Percentiles rank a stretch among this genome's conserved stretches.
phyloP scores from a whole-genome alignment of 2,329 filamentous ascomycete genomes.

The Purpureocillium lavendulum region DNA sequence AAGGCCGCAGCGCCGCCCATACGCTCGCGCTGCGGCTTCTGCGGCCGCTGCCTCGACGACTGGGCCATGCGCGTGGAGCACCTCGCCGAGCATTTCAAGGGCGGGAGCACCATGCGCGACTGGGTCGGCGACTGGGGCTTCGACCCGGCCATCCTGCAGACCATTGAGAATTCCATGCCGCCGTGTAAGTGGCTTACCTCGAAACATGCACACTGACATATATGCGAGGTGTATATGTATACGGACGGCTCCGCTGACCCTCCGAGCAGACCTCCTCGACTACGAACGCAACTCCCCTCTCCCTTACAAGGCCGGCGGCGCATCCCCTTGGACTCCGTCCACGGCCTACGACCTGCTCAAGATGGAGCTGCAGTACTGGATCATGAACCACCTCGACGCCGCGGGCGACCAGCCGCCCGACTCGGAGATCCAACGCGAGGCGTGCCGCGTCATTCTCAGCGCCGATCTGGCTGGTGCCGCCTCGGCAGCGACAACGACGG shows the following conservation, averaged over 20 bases:
- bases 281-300: not conserved
- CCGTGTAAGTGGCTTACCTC: too few species aligned
- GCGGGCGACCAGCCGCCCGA: not conserved
- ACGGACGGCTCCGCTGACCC: too few species aligned
- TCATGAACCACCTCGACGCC: not conserved
- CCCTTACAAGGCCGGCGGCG: conserved; percentile 1
- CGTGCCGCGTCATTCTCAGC: conserved; percentile 15
- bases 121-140: conserved; percentile 37
- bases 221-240: too few species aligned
- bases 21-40: conserved; percentile 33
- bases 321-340: not conserved
- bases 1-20: conserved; percentile 24
- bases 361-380: conserved; percentile 1
- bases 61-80: conserved; percentile 30
- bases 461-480: conserved; percentile 9
- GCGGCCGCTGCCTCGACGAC: conserved; percentile 22
- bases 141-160: conserved; percentile 10
- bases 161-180: too few species aligned
- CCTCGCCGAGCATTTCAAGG: conserved; percentile 32
- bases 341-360: not conserved
- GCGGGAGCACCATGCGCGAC: conserved; percentile 31
- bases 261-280: conserved; percentile 3
- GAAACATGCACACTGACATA: too few species aligned
- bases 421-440: conserved; percentile 11
- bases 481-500: not conserved